phyloP scores from a whole-genome alignment of 495 filamentous ascomycete species.

The Recurvomyces mirabilis region DNA sequence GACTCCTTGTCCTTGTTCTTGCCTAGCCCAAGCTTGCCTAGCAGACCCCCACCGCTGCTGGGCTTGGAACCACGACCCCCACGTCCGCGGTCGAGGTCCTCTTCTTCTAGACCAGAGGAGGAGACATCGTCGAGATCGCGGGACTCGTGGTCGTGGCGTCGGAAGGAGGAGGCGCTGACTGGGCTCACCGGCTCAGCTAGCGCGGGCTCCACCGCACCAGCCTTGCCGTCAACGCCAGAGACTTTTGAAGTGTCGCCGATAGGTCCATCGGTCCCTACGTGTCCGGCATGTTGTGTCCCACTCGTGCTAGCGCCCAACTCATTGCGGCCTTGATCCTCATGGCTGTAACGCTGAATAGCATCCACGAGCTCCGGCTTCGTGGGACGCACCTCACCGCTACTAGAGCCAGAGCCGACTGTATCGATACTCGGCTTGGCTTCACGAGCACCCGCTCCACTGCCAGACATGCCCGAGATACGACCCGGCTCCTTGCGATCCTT shows the following conservation, averaged over 20 bases:
- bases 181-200: too few relatives aligned
- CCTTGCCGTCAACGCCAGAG: neutral
- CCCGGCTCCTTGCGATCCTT: neutral
- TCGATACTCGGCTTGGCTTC: neutral
- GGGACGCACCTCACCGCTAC: neutral
- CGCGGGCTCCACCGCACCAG: neutral
- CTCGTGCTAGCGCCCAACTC: neutral
- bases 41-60: neutral
- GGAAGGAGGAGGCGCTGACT: conserved; percentile 15
- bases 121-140: conserved; percentile 7
- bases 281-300: neutral
- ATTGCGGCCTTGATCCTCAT: too few relatives aligned
- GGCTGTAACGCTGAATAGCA: neutral
- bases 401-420: neutral
- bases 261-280: too few relatives aligned
- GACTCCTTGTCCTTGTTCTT: conserved; percentile 4
- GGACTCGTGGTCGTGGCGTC: neutral
- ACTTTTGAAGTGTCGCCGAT: too few relatives aligned
- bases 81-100: conserved; percentile 14
- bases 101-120: conserved; percentile 17
- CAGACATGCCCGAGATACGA: neutral
- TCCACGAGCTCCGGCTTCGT: too few relatives aligned
- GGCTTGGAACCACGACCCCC: neutral
- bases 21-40: conserved; percentile 4
- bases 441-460: neutral